A percentile compares a stretch with the other conserved stretches of the same genome.
Conservation (phyloP, 805 yeast genomes). For the Metschnikowia bowlesiae region DNA sequence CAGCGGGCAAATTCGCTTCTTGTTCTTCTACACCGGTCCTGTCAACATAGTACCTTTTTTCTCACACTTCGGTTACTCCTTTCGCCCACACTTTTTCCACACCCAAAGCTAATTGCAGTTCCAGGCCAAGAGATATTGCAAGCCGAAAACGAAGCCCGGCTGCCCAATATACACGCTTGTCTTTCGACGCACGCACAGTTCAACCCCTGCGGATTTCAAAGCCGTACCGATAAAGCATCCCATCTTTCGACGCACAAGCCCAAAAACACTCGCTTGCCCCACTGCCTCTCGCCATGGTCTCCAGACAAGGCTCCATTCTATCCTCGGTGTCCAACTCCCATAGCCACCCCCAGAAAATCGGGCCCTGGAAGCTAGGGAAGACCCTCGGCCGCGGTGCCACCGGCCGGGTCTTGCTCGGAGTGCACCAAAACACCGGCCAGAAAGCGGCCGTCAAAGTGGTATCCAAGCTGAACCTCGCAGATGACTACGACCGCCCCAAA, state of each 20-base stretch:
- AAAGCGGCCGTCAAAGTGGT: conserved; percentile 82
- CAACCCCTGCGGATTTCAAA: background rate
- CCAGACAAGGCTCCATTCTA: conserved; percentile 59
- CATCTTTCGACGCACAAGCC: conserved; percentile 1
- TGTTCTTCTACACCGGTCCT: conserved; percentile 3
- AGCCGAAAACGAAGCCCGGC: background rate
- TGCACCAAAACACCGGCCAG: conserved; percentile 64
- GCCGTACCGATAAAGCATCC: background rate
- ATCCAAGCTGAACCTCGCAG: conserved; percentile 54
- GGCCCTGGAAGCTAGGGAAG: conserved; percentile 80
- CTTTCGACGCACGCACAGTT: background rate
- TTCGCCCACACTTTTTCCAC: conserved; percentile 1
- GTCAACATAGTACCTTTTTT: conserved; percentile 4
- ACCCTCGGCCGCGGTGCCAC: conserved; percentile 82
- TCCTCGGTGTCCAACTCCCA: conserved; percentile 48
- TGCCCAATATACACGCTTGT: background rate
- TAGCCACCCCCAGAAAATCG: conserved; percentile 52
- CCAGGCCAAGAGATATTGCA: background rate
- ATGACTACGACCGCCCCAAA: conserved; percentile 26
- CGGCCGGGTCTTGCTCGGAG: conserved; percentile 73
- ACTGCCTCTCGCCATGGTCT: conserved; percentile 15
- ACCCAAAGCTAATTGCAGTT: background rate
- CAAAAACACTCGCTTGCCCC: background rate
- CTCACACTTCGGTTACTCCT: conserved; percentile 2
- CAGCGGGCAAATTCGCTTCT: background rate